Evolutionary conservation across 2,329 filamentous ascomycete species (phyloP).

Genomic region (Dothistroma septosporum): DNA sequence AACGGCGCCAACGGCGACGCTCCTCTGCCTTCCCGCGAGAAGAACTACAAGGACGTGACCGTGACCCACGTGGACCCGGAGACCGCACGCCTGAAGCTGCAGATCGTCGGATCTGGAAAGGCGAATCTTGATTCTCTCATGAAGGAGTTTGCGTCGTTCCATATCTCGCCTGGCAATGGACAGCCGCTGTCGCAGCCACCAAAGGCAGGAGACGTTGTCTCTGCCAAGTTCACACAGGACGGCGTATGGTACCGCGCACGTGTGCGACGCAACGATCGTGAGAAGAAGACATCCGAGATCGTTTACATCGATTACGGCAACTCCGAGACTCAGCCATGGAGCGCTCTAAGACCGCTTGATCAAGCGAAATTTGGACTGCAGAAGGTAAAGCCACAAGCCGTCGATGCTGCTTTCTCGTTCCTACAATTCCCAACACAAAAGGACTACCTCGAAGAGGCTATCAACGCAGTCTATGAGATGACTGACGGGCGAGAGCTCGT

Average conservation of each 20-base stretch:
- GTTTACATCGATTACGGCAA: conserved; percentile 97
- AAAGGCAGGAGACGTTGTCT: conserved; percentile 86
- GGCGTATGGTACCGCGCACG: conserved; percentile 91
- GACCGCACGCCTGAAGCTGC: conserved; percentile 79
- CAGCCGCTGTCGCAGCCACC: conserved; percentile 69
- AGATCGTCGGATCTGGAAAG: conserved; percentile 83
- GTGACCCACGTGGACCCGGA: conserved; percentile 81
- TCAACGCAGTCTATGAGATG: conserved; percentile 68
- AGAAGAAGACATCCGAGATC: conserved; percentile 82
- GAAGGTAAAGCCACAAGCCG: conserved; percentile 81
- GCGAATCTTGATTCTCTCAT: conserved; percentile 81
- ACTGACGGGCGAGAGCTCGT: conserved; percentile 72
- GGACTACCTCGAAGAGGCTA: conserved; percentile 79
- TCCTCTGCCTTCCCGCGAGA: conserved; percentile 56
- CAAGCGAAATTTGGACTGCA: conserved; percentile 73
- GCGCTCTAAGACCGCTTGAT: conserved; percentile 72
- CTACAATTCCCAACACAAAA: conserved; percentile 77
- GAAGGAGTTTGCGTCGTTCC: conserved; percentile 86
- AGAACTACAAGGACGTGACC: conserved; percentile 90
- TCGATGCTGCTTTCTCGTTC: conserved; percentile 82
- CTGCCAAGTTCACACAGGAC: conserved; percentile 85
- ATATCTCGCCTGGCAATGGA: conserved; percentile 77
- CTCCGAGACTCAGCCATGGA: conserved; percentile 82
- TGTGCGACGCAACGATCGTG: conserved; percentile 86
- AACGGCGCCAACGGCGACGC: conserved; percentile 49